phyloP scores from a whole-genome alignment of 2,329 filamentous ascomycete genomes.

The Ustulina deusta region DNA sequence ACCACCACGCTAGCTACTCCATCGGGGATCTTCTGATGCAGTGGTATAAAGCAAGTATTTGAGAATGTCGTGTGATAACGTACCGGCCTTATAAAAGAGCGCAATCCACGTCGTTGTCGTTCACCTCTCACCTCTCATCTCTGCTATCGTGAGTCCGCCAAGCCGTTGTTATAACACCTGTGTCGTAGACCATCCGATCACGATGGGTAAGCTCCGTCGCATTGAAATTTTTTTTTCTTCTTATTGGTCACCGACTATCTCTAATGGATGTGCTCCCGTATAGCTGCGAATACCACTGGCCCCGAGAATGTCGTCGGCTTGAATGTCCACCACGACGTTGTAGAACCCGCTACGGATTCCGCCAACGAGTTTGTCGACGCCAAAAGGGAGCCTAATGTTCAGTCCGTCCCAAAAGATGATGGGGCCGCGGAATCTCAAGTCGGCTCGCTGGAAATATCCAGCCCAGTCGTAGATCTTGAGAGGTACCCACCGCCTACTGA shows the following conservation, averaged over 20 bases:
- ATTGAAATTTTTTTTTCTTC: neutral
- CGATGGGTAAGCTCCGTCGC: slow-evolving; percentile 29
- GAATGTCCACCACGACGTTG: slow-evolving; percentile 31
- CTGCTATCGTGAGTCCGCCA: neutral
- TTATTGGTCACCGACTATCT: neutral
- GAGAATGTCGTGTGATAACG: neutral
- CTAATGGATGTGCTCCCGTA: neutral
- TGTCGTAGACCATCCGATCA: slow-evolving; percentile 13
- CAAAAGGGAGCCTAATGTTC: slow-evolving; percentile 16
- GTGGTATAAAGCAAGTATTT: slow-evolving; percentile 15
- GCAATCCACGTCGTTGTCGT: slow-evolving; percentile 1
- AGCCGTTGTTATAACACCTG: neutral
- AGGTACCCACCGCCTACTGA: slow-evolving; percentile 56
- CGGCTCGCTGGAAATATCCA: slow-evolving; percentile 28
- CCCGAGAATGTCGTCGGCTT: slow-evolving; percentile 38
- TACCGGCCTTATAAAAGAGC: slow-evolving; percentile 8
- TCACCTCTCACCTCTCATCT: neutral
- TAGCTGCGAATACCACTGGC: slow-evolving; percentile 30
- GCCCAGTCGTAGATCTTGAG: slow-evolving; percentile 42
- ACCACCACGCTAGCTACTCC: neutral
- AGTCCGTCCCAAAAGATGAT: neutral
- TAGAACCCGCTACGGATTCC: slow-evolving; percentile 22
- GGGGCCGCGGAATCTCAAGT: slow-evolving; percentile 30
- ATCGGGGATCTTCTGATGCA: neutral
- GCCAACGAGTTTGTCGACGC: neutral